Conservation (phyloP, 495 filamentous ascomycete genomes). For the Trichocladium antarcticum region DNA sequence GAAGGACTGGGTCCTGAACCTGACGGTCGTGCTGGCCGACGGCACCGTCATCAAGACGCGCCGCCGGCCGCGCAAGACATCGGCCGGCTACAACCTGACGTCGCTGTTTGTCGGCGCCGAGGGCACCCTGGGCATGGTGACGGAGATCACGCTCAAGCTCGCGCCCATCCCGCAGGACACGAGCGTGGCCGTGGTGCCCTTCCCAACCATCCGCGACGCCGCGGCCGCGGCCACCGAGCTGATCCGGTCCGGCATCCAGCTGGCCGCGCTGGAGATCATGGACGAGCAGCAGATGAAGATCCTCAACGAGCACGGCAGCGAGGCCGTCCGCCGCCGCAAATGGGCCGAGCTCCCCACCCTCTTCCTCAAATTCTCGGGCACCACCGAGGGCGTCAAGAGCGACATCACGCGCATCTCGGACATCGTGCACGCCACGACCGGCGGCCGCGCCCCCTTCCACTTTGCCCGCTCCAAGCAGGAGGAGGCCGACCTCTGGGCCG, state of each 20-base stretch:
- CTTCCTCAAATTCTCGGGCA: slow-evolving; percentile 50
- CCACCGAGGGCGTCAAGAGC: slow-evolving; percentile 26
- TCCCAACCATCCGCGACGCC: slow-evolving; percentile 49
- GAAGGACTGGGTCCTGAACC: slow-evolving; percentile 72
- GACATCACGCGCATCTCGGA: background rate
- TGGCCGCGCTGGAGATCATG: slow-evolving; percentile 60
- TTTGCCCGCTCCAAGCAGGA: slow-evolving; percentile 50
- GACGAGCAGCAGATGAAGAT: slow-evolving; percentile 66
- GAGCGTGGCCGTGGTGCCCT: slow-evolving; percentile 54
- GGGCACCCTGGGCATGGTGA: slow-evolving; percentile 82
- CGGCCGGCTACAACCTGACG: slow-evolving; percentile 72
- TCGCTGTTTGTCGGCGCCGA: slow-evolving; percentile 84
- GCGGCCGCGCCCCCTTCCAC: slow-evolving; percentile 39
- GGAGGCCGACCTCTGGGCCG: slow-evolving; percentile 53
- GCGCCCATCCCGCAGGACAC: slow-evolving; percentile 52
- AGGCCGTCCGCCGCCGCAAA: slow-evolving; percentile 34
- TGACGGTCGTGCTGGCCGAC: slow-evolving; percentile 68
- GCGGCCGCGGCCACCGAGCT: slow-evolving; percentile 52
- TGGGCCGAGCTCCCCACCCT: slow-evolving; percentile 59
- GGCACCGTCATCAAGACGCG: slow-evolving; percentile 66
- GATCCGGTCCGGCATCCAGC: slow-evolving; percentile 53
- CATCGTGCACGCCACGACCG: background rate
- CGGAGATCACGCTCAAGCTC: slow-evolving; percentile 66
- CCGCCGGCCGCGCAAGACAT: slow-evolving; percentile 58
- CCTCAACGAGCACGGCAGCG: slow-evolving; percentile 53